These are phyloP conservation scores for Caulochytrium protostelioides DNA, from an alignment of 371 early-diverging fungal genomes.

Conservation along the genomic window DNA sequence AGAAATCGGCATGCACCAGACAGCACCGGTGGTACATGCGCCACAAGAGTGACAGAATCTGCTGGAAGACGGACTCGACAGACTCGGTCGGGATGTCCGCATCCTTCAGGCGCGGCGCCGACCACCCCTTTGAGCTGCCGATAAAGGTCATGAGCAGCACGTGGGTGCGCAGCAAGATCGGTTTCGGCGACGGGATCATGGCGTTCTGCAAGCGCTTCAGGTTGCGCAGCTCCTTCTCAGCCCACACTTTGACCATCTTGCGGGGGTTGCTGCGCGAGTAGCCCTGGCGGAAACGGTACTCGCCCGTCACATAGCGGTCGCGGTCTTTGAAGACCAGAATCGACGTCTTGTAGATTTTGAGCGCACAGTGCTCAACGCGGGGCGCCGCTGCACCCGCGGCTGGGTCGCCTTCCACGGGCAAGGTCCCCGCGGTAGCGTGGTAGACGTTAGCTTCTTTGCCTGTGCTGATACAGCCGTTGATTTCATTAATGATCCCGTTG, in stretches of 20 bases:
- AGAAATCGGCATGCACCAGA: slow-evolving; percentile 96
- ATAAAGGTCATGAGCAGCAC: slow-evolving; percentile 94
- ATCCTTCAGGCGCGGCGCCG: slow-evolving; percentile 83
- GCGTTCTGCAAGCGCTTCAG: slow-evolving; percentile 64
- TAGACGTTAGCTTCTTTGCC: slow-evolving; percentile 99
- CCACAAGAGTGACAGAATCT: slow-evolving; percentile 72
- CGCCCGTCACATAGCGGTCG: slow-evolving; percentile 93
- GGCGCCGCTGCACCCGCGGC: background rate
- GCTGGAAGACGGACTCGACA: slow-evolving; percentile 60
- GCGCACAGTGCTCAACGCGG: slow-evolving; percentile 52
- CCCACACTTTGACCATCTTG: slow-evolving; percentile 99
- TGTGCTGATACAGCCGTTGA: slow-evolving; percentile 93
- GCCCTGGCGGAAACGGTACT: slow-evolving; percentile 90
- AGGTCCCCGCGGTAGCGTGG: slow-evolving; percentile 69
- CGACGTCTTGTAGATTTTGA: slow-evolving; percentile 99
- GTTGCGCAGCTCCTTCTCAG: slow-evolving; percentile 99
- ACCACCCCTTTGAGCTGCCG: slow-evolving; percentile 77
- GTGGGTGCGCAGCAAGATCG: slow-evolving; percentile 81
- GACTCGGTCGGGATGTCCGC: slow-evolving; percentile 47
- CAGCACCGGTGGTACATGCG: slow-evolving; percentile 85
- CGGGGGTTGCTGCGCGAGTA: slow-evolving; percentile 90
- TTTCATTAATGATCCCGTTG: slow-evolving; percentile 64
- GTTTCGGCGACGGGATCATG: slow-evolving; percentile 88
- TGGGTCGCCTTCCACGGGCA: slow-evolving; percentile 5
- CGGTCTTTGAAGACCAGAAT: slow-evolving; percentile 96